Percentiles rank a stretch among this genome's conserved stretches.
Conservation (phyloP, 2,329 filamentous ascomycete species). For the Annulohypoxylon truncatum region DNA sequence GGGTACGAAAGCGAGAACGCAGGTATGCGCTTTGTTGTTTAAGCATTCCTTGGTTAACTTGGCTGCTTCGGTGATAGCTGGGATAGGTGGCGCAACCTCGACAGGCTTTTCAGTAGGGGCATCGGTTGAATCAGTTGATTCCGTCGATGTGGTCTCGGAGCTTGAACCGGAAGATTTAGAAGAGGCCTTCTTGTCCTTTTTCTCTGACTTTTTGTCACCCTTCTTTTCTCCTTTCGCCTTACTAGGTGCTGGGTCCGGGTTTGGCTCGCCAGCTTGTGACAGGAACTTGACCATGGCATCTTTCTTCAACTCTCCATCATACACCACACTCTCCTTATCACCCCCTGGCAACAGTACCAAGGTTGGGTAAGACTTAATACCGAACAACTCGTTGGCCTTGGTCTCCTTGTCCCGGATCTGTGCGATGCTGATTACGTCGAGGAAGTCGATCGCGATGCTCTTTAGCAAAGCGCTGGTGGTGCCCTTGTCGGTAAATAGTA, state of each 20-base stretch:
- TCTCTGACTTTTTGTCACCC: conserved; percentile 50
- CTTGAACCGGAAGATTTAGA: conserved; percentile 57
- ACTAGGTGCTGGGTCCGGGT: conserved; percentile 69
- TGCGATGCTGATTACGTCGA: conserved; percentile 80
- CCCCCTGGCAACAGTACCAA: conserved; percentile 82
- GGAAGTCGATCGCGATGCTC: conserved; percentile 89
- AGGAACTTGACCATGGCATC: conserved; percentile 84
- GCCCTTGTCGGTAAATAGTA: conserved; percentile 94
- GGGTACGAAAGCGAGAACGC: conserved; percentile 80
- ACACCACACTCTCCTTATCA: conserved; percentile 74
- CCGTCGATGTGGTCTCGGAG: conserved; percentile 54
- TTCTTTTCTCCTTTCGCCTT: conserved; percentile 49
- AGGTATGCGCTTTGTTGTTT: conserved; percentile 80
- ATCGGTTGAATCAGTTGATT: conserved; percentile 53
- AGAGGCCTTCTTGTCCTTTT: conserved; percentile 60
- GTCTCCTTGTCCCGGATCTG: conserved; percentile 87
- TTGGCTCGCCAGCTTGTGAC: conserved; percentile 80
- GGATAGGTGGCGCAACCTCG: conserved; percentile 71
- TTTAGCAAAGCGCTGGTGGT: conserved; percentile 85
- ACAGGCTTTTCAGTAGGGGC: conserved; percentile 61
- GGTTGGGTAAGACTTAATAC: conserved; percentile 80
- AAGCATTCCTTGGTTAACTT: conserved; percentile 79
- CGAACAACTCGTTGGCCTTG: conserved; percentile 77
- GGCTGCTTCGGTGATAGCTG: conserved; percentile 70
- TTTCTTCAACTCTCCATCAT: conserved; percentile 88